phyloP scores from a whole-genome alignment of 805 yeast genomes.

The Candida saitoana region DNA sequence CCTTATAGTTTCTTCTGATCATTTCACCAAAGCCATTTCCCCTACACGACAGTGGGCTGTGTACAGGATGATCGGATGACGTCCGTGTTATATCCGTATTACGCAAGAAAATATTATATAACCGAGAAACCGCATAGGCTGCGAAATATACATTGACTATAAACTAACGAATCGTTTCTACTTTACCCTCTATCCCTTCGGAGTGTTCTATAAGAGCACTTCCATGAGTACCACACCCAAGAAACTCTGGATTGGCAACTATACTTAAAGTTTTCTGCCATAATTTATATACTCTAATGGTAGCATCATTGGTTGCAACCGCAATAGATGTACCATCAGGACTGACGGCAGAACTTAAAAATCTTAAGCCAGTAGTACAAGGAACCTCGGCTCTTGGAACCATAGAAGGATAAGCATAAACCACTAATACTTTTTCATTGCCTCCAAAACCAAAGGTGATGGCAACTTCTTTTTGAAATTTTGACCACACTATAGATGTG shows the following conservation, averaged over 20 bases:
- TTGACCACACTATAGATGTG: slow-evolving; percentile 78
- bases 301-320: slow-evolving; percentile 74
- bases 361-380: slow-evolving; percentile 50
- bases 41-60: background rate
- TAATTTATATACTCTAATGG: slow-evolving; percentile 67
- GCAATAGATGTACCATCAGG: slow-evolving; percentile 63
- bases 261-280: slow-evolving; percentile 49
- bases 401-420: slow-evolving; percentile 68
- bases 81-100: too few species aligned
- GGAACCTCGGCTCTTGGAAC: slow-evolving; percentile 44
- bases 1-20: background rate
- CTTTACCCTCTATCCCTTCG: slow-evolving; percentile 46
- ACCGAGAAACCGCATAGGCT: background rate
- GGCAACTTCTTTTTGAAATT: slow-evolving; percentile 54
- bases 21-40: background rate
- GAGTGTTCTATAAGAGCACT: slow-evolving; percentile 40
- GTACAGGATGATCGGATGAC: background rate
- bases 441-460: slow-evolving; percentile 83
- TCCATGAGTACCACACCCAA: slow-evolving; percentile 19
- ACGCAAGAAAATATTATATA: too few species aligned
- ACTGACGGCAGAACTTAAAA: slow-evolving; percentile 61
- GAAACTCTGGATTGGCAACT: slow-evolving; percentile 29
- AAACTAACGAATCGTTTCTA: slow-evolving; percentile 20
- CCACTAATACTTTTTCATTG: slow-evolving; percentile 45
- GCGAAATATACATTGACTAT: background rate